Evolutionary conservation across 352 stramenopile species (phyloP).

Genomic region (Phytophthora sp.): DNA sequence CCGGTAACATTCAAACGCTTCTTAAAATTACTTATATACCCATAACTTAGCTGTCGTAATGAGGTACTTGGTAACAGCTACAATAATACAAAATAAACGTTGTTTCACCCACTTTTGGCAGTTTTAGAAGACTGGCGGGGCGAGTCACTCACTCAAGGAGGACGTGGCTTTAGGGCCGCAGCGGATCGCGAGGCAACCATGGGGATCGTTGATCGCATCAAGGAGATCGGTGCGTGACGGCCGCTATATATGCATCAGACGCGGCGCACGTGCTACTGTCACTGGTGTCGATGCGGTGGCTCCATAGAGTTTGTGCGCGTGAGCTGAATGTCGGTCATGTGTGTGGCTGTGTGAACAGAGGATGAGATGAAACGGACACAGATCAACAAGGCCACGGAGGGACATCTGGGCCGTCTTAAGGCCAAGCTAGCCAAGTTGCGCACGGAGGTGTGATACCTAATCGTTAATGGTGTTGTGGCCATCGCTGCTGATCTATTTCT

Average conservation of each 20-base stretch:
- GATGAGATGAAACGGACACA: slow-evolving; percentile 97
- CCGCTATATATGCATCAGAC: not conserved
- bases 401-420: slow-evolving; percentile 95
- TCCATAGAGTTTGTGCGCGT: not conserved
- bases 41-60: too few species aligned
- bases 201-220: slow-evolving; percentile 94
- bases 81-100: not conserved
- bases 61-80: not conserved
- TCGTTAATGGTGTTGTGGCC: not conserved
- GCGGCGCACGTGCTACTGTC: not conserved
- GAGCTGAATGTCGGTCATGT: not conserved
- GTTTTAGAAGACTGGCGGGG: slow-evolving; percentile 19
- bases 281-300: not conserved
- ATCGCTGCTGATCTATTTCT: slow-evolving; percentile 2
- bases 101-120: not conserved
- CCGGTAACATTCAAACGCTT: not conserved
- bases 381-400: slow-evolving; percentile 98
- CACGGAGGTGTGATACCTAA: slow-evolving; percentile 81
- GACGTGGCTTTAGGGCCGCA: slow-evolving; percentile 21
- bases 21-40: too few species aligned
- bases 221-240: slow-evolving; percentile 88
- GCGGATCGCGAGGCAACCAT: slow-evolving; percentile 56
- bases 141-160: slow-evolving; percentile 28
- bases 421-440: slow-evolving; percentile 99
- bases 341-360: slow-evolving; percentile 54